Percentiles rank a stretch among this genome's conserved stretches.
Evolutionary conservation across 164 flowering plant genomes (phyloP).

Genomic region (Saururus chinensis): DNA sequence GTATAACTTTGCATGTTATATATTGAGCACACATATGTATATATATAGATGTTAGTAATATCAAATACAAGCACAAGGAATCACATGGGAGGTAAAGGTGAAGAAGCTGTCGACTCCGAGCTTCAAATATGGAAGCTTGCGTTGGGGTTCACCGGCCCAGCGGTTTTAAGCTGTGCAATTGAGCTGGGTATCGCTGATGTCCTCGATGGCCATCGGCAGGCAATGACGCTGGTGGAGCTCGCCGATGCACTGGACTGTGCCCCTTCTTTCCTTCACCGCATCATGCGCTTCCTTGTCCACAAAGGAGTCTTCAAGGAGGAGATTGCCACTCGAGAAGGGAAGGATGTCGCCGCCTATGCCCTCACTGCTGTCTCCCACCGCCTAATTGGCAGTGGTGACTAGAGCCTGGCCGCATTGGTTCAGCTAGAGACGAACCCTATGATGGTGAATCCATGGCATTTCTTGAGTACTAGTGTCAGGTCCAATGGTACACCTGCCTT

Average conservation of each 20-base stretch:
- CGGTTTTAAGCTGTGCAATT: slow-evolving; percentile 48
- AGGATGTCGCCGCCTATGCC: neutral
- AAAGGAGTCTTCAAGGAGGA: slow-evolving; percentile 1
- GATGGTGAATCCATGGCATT: slow-evolving; percentile 7
- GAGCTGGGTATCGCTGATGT: slow-evolving; percentile 49
- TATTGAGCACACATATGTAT: too few relatives aligned
- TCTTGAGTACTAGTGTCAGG: neutral
- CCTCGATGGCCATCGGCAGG: slow-evolving; percentile 22
- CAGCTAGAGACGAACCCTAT: slow-evolving; percentile 6
- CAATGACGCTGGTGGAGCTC: slow-evolving; percentile 35
- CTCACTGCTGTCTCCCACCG: slow-evolving; percentile 9
- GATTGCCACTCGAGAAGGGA: neutral
- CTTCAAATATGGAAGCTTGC: slow-evolving; percentile 36
- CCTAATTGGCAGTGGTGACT: neutral
- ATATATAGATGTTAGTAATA: too few relatives aligned
- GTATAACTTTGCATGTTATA: too few relatives aligned
- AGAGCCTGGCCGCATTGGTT: slow-evolving; percentile 3
- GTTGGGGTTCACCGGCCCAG: slow-evolving; percentile 39
- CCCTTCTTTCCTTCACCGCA: slow-evolving; percentile 26
- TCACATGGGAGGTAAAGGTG: too few relatives aligned
- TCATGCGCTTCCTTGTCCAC: slow-evolving; percentile 39
- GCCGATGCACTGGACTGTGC: slow-evolving; percentile 26
- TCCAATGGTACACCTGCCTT: neutral
- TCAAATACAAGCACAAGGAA: too few relatives aligned
- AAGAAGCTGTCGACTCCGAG: too few relatives aligned